Conservation (phyloP, 805 yeast species). For the Sugiyamaella americana region DNA sequence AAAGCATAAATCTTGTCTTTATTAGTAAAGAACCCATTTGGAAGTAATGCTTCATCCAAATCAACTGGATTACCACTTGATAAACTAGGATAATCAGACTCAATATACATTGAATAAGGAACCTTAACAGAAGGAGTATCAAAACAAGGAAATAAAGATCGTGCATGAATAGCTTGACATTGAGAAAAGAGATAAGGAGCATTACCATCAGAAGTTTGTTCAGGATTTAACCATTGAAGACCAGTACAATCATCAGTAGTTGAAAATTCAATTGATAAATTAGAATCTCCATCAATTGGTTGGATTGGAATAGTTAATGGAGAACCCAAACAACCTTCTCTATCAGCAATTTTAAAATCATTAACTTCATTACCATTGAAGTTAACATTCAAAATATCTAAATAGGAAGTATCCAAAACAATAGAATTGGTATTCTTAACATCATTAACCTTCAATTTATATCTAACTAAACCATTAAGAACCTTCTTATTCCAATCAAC, state of each 20-base stretch:
- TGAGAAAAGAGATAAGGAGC: conserved; percentile 77
- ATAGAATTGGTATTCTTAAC: conserved; percentile 33
- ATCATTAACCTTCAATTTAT: conserved; percentile 32
- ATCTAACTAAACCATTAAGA: conserved; percentile 52
- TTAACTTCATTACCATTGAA: conserved; percentile 37
- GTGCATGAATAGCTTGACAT: conserved; percentile 86
- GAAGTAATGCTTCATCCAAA: conserved; percentile 21
- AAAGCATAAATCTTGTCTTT: conserved; percentile 40
- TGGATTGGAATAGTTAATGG: conserved; percentile 32
- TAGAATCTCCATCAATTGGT: background rate
- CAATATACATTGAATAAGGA: conserved; percentile 50
- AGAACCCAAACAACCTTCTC: conserved; percentile 40
- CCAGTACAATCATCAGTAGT: conserved; percentile 80
- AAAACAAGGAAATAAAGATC: conserved; percentile 82
- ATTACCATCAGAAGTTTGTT: conserved; percentile 65
- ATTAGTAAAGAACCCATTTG: conserved; percentile 10
- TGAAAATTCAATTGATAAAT: conserved; percentile 42
- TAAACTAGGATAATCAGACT: conserved; percentile 61
- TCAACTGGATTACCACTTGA: conserved; percentile 55
- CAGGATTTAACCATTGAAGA: conserved; percentile 73
- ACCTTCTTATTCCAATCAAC: conserved; percentile 50
- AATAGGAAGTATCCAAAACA: conserved; percentile 63
- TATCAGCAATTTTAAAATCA: conserved; percentile 27
- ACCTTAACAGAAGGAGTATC: conserved; percentile 86
- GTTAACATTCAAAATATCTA: conserved; percentile 41